phyloP scores from a whole-genome alignment of 1,284 basidiomycete genomes.

The Cystobasidiaceae sp. region DNA sequence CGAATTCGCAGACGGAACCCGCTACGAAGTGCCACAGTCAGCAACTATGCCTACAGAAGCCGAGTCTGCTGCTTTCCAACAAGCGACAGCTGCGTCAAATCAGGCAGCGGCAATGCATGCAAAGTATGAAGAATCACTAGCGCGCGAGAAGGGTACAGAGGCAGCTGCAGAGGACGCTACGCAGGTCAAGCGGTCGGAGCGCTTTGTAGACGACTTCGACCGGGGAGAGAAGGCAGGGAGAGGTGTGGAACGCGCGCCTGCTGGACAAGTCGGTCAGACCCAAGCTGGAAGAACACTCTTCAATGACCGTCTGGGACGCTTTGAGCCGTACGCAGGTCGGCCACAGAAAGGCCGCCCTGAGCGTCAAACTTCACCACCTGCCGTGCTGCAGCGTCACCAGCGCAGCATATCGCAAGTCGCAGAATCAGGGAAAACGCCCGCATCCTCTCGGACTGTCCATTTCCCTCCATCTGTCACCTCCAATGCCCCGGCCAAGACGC shows the following conservation, averaged over 20 bases:
- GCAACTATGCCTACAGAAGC: slow-evolving; percentile 47
- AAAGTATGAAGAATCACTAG: background rate
- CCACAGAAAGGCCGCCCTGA: background rate
- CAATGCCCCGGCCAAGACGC: too few species aligned
- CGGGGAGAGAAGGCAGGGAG: background rate
- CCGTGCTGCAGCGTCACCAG: background rate
- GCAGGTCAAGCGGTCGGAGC: slow-evolving; percentile 3
- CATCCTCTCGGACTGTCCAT: too few species aligned
- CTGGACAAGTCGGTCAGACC: background rate
- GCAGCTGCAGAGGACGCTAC: background rate
- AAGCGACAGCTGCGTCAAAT: background rate
- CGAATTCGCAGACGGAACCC: slow-evolving; percentile 85
- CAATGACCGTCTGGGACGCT: slow-evolving; percentile 45
- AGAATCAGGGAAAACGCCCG: too few species aligned
- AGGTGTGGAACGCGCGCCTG: background rate
- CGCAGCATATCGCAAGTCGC: background rate
- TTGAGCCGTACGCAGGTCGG: slow-evolving; percentile 34
- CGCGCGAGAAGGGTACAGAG: background rate
- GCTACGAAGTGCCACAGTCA: slow-evolving; percentile 64
- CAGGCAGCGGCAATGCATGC: background rate
- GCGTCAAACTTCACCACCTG: background rate
- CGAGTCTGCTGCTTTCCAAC: slow-evolving; percentile 34
- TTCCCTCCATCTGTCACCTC: too few species aligned
- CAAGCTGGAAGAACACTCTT: slow-evolving; percentile 47
- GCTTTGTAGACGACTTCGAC: slow-evolving; percentile 27